Evolutionary conservation across 1,284 basidiomycete species (phyloP).

Genomic region (Ceratorhiza oryzae-sativae): DNA sequence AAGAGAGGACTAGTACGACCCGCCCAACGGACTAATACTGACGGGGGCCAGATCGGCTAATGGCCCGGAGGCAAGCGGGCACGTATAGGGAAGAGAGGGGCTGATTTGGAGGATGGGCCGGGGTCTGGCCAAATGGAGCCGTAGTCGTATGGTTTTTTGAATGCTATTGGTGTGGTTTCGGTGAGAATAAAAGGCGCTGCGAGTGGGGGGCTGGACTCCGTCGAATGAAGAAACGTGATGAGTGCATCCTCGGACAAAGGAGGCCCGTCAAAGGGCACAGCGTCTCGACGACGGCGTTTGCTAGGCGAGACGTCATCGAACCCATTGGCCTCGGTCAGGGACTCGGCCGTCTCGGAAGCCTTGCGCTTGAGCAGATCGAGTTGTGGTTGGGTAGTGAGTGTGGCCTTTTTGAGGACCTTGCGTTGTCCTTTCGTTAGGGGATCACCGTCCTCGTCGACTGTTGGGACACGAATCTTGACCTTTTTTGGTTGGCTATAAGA

Average conservation of each 20-base stretch:
- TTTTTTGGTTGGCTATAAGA: conserved; percentile 11
- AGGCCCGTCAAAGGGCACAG: conserved; percentile 23
- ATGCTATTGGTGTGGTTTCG: too few relatives aligned
- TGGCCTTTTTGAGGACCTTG: conserved; percentile 33
- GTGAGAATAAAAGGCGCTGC: too few relatives aligned
- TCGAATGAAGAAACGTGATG: too few relatives aligned
- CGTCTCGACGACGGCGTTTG: conserved; percentile 32
- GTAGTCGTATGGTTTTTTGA: too few relatives aligned
- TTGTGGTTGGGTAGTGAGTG: conserved; percentile 15
- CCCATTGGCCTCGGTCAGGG: background rate
- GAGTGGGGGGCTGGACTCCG: too few relatives aligned
- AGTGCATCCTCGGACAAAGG: background rate
- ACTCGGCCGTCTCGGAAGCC: background rate
- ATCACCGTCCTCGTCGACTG: conserved; percentile 23
- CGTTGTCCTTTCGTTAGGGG: conserved; percentile 24
- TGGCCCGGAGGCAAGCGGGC: too few relatives aligned
- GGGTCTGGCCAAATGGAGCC: too few relatives aligned
- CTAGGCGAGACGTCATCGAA: conserved; percentile 6
- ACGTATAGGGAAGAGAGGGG: too few relatives aligned
- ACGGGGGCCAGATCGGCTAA: too few relatives aligned
- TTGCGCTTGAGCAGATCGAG: conserved; percentile 31
- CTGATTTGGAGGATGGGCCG: too few relatives aligned
- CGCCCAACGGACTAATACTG: too few relatives aligned
- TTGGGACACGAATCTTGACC: conserved; percentile 27
- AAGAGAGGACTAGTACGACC: too few relatives aligned